Base-by-base conservation (phyloP, 2,329 filamentous ascomycete genomes). In the Proliferodiscus dingleyae region DNA sequence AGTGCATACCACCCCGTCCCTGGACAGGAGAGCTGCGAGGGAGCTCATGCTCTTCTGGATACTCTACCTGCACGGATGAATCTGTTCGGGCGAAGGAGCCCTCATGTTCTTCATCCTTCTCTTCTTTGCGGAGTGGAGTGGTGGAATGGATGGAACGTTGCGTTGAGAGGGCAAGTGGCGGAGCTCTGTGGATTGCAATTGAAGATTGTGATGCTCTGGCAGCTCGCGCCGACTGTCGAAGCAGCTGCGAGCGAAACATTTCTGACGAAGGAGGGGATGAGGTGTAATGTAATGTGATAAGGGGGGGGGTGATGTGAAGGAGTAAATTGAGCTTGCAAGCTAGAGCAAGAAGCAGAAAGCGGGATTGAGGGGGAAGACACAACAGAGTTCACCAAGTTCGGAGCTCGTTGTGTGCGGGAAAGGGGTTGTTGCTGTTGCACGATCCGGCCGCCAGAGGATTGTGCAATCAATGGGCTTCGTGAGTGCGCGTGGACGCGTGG, bases 1-100 rank as follows among this genome's bases (percentile, higher is more conserved):
- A 85, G 61, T 93, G 87, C 62, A 83, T 77, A 15, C 87, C 88
- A 50, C 87, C 87, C 41, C 87, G 78, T 39, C 88, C 88, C 53
- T 82, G 77, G 6, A 91, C 80, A 3, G 87, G 83, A 46, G 73
- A 71, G 46, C 81, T 85, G 33, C 77, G 74, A 8, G 89, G 88
- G 54, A 93, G 75, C 50, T 89, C 78, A 45, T 78, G 69, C 60
- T 89, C 85, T 29, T 80, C 77, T 0, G 88, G 89, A 62, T 94
- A 89, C 65, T 89, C 81, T 52, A 93, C 82, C 30, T 81, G 78
- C 50, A 95, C 84, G 45, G 74, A 80, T 40, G 89, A 78, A 61
- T 94, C 87, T 8, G 88, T 95, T 61, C 87, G 83, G 13, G 89
- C 87, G 64, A 84, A 87, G 5, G 57, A 52, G 21, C 59, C 60